phyloP scores from a whole-genome alignment of 106 monocot genomes.

The Vanilla planifolia region DNA sequence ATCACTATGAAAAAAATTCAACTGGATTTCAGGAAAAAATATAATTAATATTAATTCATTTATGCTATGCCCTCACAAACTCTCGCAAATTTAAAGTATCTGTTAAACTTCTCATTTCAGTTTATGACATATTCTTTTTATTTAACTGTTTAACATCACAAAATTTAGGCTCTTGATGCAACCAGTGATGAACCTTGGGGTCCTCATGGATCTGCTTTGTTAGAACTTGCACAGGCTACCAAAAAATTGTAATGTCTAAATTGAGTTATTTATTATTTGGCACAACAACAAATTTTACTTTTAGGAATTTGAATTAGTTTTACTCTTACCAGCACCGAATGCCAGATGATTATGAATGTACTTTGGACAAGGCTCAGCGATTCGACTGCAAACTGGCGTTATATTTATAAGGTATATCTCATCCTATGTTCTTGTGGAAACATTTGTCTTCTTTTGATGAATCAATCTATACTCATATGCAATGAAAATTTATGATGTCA shows the following conservation, averaged over 20 bases:
- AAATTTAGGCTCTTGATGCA: conserved; percentile 88
- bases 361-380: conserved; percentile 80
- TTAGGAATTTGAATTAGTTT: neutral
- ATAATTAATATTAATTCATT: no score
- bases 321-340: conserved; percentile 53
- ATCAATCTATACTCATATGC: conserved; percentile 2
- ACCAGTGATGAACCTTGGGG: conserved; percentile 98
- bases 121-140: no score
- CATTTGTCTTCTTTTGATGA: neutral
- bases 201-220: conserved; percentile 91
- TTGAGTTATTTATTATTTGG: neutral
- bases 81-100: no score
- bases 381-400: conserved; percentile 72
- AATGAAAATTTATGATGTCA: neutral
- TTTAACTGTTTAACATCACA: neutral
- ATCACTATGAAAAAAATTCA: no score
- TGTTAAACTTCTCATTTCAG: no score
- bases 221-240: conserved; percentile 76
- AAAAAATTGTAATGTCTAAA: conserved; percentile 62
- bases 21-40: no score
- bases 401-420: conserved; percentile 77
- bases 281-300: neutral
- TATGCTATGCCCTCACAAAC: no score
- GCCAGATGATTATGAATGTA: conserved; percentile 86
- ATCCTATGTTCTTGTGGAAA: neutral